Evolutionary conservation across 1,284 basidiomycete genomes (phyloP).

Genomic region (Trichosporon ovoides): DNA sequence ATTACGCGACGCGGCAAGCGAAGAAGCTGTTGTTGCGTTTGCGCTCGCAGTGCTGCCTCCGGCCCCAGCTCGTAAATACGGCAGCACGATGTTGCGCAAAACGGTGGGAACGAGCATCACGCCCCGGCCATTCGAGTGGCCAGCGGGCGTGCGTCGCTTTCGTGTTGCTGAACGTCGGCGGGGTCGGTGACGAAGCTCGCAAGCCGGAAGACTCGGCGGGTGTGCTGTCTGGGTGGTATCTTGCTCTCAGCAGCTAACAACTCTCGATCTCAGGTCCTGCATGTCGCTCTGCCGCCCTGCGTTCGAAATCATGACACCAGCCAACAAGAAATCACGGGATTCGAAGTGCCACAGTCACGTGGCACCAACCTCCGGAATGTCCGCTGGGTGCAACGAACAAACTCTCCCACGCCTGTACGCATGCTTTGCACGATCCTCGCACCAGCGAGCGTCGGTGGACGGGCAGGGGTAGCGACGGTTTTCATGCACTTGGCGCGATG

Average conservation of each 20-base stretch:
- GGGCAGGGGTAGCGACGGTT: neutral
- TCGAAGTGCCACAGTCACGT: neutral
- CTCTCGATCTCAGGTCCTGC: neutral
- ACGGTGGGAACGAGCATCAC: slow-evolving; percentile 22
- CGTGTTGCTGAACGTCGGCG: neutral
- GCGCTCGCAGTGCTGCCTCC: neutral
- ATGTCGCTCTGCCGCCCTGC: neutral
- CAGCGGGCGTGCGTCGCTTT: slow-evolving; percentile 10
- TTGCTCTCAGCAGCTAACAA: neutral
- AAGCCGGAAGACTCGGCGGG: neutral
- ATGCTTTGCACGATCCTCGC: neutral
- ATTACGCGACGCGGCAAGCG: neutral
- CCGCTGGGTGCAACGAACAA: slow-evolving; percentile 8
- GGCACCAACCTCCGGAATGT: neutral
- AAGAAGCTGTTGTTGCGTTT: slow-evolving; percentile 2
- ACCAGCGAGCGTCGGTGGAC: neutral
- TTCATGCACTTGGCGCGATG: neutral
- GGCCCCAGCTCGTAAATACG: slow-evolving; percentile 13
- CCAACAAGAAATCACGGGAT: neutral
- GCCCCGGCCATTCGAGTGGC: slow-evolving; percentile 16
- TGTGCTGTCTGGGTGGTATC: neutral
- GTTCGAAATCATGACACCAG: neutral
- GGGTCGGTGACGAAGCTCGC: neutral
- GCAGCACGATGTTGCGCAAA: slow-evolving; percentile 22
- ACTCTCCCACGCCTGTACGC: neutral